Evolutionary conservation across 2,329 filamentous ascomycete genomes (phyloP), one percentile per base, ranked within the genome.

Genomic region (Mariannaea elegans): DNA sequence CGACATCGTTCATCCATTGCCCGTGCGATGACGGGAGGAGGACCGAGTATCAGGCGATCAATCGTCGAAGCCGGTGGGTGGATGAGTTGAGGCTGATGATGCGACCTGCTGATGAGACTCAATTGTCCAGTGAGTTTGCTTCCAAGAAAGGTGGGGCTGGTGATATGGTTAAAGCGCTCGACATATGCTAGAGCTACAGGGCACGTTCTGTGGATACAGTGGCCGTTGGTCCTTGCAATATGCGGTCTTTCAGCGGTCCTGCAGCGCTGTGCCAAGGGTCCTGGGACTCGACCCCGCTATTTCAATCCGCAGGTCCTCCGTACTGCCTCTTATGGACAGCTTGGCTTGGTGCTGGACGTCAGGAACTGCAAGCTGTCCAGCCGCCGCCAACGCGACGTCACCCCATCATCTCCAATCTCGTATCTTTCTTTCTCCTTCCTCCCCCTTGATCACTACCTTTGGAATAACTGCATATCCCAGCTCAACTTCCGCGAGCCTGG

Each of bases 1-100:
- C 2, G 59, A 66, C 68, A 70, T 70, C 16, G 29, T 59, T 58
- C 23, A 39, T 24, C 36, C 65, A 59, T 65, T 39, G 32, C 27
- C 49, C 46, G 56, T 36, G 42, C 42, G 31, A 38, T 10, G 38
- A 54, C 32, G 29, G 41, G 21, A 41, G 34, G 10, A 27, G 42
- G 24, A 62, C 44, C 36, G 49, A 53, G 44, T 31, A 41, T 55
- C 56, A 45, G 42, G 32, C 49, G 36, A 47, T 24, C 32, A 18
- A 48, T 52, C 36, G 46, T 46, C 41, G 53, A 48, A 29, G 41
- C 49, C 29, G 47, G 39, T 31, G 45, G 47, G 55, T 51, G 44
- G 4, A 54, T 53, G 57, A 63, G 62, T 55, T 63, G 65, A 56
- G 53, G 52, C 55, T 60, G 50, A 29, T 32, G 38, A 59, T 59